A percentile compares a stretch with the other conserved stretches of the same genome.
Conservation (phyloP, 2,329 filamentous ascomycete species). For the Beauveria brongniartii region DNA sequence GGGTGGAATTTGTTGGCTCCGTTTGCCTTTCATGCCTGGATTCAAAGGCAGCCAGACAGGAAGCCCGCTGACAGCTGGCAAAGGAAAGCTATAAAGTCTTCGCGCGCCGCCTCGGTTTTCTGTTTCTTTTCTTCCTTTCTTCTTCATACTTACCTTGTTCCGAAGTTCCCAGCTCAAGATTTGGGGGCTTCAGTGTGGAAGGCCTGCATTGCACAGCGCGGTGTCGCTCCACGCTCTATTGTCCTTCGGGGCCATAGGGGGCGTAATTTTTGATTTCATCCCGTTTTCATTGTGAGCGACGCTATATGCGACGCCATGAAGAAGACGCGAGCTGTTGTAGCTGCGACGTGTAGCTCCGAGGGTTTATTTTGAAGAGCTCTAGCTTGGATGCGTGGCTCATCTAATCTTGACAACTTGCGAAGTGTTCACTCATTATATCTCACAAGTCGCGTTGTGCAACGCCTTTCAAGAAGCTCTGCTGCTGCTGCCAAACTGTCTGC, state of each 20-base stretch:
- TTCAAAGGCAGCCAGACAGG: constrained; percentile 18
- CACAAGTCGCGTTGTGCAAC: too few species aligned
- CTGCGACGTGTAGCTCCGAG: neutral
- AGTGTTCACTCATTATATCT: too few species aligned
- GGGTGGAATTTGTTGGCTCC: constrained; percentile 7
- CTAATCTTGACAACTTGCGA: too few species aligned
- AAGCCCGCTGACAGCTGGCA: neutral
- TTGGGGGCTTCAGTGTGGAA: constrained; percentile 33
- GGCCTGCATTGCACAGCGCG: constrained; percentile 50
- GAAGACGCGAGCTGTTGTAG: constrained; percentile 26
- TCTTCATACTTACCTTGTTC: constrained; percentile 50
- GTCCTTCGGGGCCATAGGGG: constrained; percentile 47
- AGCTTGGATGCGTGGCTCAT: too few species aligned
- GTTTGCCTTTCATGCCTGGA: constrained; percentile 11
- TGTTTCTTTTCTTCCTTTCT: constrained; percentile 24
- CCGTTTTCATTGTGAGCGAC: constrained; percentile 37
- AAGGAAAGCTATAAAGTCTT: constrained; percentile 26
- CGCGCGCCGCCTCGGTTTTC: constrained; percentile 9
- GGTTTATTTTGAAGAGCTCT: too few species aligned
- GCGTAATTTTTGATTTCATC: constrained; percentile 45
- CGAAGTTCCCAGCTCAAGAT: constrained; percentile 37
- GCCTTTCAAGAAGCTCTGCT: too few species aligned
- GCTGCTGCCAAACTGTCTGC: too few species aligned
- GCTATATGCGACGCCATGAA: constrained; percentile 33
- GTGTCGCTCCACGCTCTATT: constrained; percentile 41